Conservation (phyloP, 768 basidiomycete genomes). For the Lactarius deliciosus region DNA sequence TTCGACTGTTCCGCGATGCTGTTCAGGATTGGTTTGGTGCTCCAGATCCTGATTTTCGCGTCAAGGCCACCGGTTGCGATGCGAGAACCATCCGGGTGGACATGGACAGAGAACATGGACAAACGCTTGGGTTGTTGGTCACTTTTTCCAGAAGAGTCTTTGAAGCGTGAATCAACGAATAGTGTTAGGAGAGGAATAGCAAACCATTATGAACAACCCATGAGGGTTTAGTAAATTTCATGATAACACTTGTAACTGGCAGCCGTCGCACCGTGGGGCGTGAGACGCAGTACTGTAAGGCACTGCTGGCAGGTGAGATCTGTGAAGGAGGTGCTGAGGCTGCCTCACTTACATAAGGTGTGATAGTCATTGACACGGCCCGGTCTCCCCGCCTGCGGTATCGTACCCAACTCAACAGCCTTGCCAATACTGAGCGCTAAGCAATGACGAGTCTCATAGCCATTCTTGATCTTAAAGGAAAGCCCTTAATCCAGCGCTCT, state of each 20-base stretch:
- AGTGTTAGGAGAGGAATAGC: slow-evolving; percentile 25
- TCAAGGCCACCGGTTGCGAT: slow-evolving; percentile 98
- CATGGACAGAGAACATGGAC: slow-evolving; percentile 89
- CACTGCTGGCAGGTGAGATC: too few species aligned
- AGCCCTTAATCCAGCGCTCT: slow-evolving; percentile 93
- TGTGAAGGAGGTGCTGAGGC: too few species aligned
- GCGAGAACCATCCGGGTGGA: slow-evolving; percentile 93
- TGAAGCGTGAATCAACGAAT: not conserved
- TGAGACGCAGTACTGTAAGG: too few species aligned
- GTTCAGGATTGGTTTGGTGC: slow-evolving; percentile 91
- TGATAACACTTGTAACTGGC: slow-evolving; percentile 32
- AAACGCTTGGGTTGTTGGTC: slow-evolving; percentile 63
- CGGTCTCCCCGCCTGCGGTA: not conserved
- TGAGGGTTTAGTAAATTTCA: slow-evolving; percentile 87
- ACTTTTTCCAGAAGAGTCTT: slow-evolving; percentile 53
- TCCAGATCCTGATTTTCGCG: slow-evolving; percentile 96
- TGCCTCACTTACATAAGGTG: too few species aligned
- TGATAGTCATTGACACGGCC: not conserved
- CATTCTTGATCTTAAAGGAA: slow-evolving; percentile 98
- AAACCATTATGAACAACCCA: slow-evolving; percentile 83
- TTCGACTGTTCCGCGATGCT: slow-evolving; percentile 62
- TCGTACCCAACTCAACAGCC: not conserved
- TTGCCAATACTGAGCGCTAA: not conserved
- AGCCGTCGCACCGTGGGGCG: not conserved
- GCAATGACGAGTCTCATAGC: slow-evolving; percentile 73